Evolutionary conservation across 2,329 filamentous ascomycete species (phyloP).

Genomic region (Aspergillus tubingensis): DNA sequence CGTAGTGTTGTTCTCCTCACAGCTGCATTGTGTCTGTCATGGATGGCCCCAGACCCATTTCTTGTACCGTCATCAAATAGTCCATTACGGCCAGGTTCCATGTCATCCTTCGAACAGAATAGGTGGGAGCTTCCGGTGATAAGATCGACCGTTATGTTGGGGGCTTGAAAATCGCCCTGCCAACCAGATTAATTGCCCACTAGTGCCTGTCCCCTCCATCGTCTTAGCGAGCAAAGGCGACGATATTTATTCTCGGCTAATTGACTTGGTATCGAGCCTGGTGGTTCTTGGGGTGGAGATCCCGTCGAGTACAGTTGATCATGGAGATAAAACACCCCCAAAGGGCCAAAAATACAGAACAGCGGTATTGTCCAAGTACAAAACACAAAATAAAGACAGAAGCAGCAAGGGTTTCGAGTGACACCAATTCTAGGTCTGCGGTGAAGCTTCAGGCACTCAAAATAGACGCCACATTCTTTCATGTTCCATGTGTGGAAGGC

Average conservation of each 20-base stretch:
- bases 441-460: constrained; percentile 10
- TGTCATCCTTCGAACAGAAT: background rate
- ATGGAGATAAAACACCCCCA: background rate
- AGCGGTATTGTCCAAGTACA: too few species aligned
- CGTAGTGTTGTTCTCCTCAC: background rate
- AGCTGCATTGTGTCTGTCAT: background rate
- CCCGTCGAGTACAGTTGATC: background rate
- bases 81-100: too few species aligned
- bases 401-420: constrained; percentile 10
- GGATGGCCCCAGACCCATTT: background rate
- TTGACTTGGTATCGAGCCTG: background rate
- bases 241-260: background rate
- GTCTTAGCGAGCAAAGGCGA: background rate
- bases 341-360: background rate
- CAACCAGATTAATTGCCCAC: background rate
- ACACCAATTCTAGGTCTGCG: constrained; percentile 5
- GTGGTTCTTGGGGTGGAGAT: background rate
- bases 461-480: constrained; percentile 7
- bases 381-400: background rate
- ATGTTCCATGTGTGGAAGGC: constrained; percentile 11
- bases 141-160: background rate
- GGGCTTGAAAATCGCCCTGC: background rate
- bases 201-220: background rate
- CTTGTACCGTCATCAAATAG: too few species aligned
- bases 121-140: background rate